Evolutionary conservation across 148 eudicot species (phyloP).

Genomic region (Chenopodium formosanum): DNA sequence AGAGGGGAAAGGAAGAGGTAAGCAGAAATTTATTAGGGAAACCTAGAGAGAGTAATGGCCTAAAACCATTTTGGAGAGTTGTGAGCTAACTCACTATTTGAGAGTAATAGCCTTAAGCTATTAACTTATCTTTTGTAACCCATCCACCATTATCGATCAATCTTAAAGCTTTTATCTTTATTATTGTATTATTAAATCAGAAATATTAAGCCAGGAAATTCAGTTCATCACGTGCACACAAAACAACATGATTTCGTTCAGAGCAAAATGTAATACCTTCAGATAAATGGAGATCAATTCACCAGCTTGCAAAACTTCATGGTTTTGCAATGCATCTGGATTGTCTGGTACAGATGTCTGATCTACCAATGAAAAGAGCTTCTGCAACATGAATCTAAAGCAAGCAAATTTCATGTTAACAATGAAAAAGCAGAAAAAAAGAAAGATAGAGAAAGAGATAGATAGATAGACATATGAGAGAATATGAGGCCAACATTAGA

Average conservation of each 20-base stretch:
- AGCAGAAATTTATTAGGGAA: neutral
- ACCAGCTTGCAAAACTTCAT: constrained; percentile 87
- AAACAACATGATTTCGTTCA: neutral
- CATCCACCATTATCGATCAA: neutral
- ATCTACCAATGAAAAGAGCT: constrained; percentile 88
- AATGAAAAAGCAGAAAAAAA: constrained; percentile 2
- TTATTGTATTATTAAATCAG: no score
- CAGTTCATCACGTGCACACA: neutral
- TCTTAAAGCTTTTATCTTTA: no score
- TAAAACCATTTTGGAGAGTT: no score
- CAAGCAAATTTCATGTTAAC: constrained; percentile 27
- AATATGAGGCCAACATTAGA: constrained; percentile 55
- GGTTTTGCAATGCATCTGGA: constrained; percentile 86
- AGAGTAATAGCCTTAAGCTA: no score
- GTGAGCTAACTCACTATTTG: no score
- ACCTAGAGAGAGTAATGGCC: no score
- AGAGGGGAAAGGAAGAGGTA: no score
- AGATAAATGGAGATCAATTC: constrained; percentile 76
- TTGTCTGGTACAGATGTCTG: constrained; percentile 89
- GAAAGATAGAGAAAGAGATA: no score
- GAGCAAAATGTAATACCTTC: constrained; percentile 52
- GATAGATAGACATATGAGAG: neutral
- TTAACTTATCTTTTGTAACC: neutral
- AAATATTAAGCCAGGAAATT: no score
- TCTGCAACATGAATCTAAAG: constrained; percentile 89